Evolutionary conservation across 768 basidiomycete genomes (phyloP), one percentile per base, ranked within the genome.

Genomic region (Brasilioporus rufonigricans): DNA sequence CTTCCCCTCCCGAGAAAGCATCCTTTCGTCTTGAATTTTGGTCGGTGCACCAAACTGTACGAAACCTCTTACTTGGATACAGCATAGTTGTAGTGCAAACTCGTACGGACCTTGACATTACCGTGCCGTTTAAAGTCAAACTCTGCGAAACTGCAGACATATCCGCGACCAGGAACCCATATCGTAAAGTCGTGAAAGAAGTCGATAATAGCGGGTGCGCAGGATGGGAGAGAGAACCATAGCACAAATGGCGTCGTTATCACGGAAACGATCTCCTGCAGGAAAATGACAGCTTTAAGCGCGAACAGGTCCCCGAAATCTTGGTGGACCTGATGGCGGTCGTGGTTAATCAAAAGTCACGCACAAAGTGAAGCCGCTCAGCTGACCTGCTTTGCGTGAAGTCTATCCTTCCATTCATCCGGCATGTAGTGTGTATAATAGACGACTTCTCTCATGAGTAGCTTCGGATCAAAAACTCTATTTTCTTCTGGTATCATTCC

Each of bases 121-220:
- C 94, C 93, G 58, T 97, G 93, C 52, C 93, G 76, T 74, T 93
- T 87, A 70, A 99, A 98, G 69, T 98, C 95, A 68, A 99, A 99
- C 56, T 96, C 95, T 4, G 97, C 97, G 71, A 98, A 99, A 52
- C 91, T 94, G 67, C 97, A 98, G 19, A 99, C 91, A 64, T 97
- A 96, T 5, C 97, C 97, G 2, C 97, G 80, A 0, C 95, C 93
- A 56, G 98, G 95, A 21, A 99, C 89, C 70, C 98, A 96, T 1
- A 99, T 89, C 0, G 93, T 89, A 67, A 98, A 99, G 71, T 98
- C 96, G 31, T 96, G 85, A 82, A 99, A 98, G 68, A 99, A 98
- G 68, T 99, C 97, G 57, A 99, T 82, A 61, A 98, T 89, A 0
- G 87, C 87, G 10, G 91, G 88, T 1, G 96, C 91, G 67, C 93